Percentiles rank a stretch among this genome's conserved stretches.
Conservation (phyloP, 2,329 filamentous ascomycete species). For the Colletotrichum lini region DNA sequence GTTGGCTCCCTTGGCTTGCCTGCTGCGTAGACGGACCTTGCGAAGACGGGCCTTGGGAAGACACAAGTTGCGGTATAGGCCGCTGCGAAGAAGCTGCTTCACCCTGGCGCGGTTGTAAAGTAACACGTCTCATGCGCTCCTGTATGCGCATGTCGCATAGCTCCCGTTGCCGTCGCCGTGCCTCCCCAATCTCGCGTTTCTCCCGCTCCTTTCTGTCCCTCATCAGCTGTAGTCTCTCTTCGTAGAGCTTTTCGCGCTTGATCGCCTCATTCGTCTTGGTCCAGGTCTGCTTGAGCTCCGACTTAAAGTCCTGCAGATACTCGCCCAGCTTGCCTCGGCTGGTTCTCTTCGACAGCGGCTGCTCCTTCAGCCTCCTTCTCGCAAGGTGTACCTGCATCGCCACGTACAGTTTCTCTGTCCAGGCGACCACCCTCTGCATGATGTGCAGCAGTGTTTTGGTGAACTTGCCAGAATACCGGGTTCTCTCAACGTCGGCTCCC, state of each 20-base stretch:
- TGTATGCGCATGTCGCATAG: constrained; percentile 22
- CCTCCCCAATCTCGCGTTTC: constrained; percentile 14
- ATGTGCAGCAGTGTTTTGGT: constrained; percentile 33
- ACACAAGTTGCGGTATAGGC: background rate
- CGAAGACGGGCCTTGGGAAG: background rate
- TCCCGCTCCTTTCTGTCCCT: background rate
- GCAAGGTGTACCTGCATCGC: constrained; percentile 15
- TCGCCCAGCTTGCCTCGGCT: constrained; percentile 15
- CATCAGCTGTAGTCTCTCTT: background rate
- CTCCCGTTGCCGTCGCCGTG: constrained; percentile 28
- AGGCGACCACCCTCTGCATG: constrained; percentile 30
- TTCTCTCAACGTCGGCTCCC: background rate
- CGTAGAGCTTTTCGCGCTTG: constrained; percentile 3
- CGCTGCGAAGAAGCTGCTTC: background rate
- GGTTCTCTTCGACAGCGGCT: background rate
- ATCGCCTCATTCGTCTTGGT: constrained; percentile 1
- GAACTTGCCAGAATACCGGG: constrained; percentile 19
- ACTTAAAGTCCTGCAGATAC: constrained; percentile 12
- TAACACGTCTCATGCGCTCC: background rate
- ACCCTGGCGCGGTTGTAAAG: background rate
- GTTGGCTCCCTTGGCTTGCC: background rate
- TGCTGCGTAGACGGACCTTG: background rate
- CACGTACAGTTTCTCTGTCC: constrained; percentile 17
- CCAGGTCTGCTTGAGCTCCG: constrained; percentile 7
- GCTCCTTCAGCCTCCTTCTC: constrained; percentile 17